A percentile compares a stretch with the other conserved stretches of the same genome.
phyloP scores from a whole-genome alignment of 176 grass and related monocot genomes.

The Triticum dicoccoides region DNA sequence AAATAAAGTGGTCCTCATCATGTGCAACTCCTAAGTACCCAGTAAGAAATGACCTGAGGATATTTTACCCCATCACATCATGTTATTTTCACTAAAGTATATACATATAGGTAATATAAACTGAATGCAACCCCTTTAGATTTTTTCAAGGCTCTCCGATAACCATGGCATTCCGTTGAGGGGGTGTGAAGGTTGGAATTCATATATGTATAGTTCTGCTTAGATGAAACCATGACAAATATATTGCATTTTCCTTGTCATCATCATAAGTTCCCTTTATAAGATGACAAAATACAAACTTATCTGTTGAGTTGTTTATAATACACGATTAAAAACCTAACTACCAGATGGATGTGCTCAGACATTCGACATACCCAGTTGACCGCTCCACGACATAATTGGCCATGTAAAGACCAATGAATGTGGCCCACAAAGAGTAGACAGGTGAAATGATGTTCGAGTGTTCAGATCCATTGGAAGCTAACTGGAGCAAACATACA shows the following conservation, averaged over 20 bases:
- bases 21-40: background rate
- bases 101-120: slow-evolving; percentile 1
- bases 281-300: background rate
- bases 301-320: background rate
- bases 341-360: slow-evolving; percentile 7
- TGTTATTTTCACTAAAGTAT: slow-evolving; percentile 4
- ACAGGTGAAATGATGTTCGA: slow-evolving; percentile 82
- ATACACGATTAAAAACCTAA: background rate
- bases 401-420: slow-evolving; percentile 92
- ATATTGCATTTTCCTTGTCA: background rate
- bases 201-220: background rate
- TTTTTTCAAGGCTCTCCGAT: background rate
- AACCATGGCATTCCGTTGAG: background rate
- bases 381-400: slow-evolving; percentile 95
- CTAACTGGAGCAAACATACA: slow-evolving; percentile 60
- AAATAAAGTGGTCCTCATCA: background rate
- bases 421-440: slow-evolving; percentile 96
- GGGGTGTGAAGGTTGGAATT: background rate
- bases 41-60: slow-evolving; percentile 12
- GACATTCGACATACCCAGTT: slow-evolving; percentile 71
- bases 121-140: slow-evolving; percentile 1
- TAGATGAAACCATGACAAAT: background rate
- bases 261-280: background rate
- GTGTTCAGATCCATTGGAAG: slow-evolving; percentile 69
- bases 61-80: background rate